Conservation (phyloP, 1,139 yeast genomes). For the Diutina mesorugosa region DNA sequence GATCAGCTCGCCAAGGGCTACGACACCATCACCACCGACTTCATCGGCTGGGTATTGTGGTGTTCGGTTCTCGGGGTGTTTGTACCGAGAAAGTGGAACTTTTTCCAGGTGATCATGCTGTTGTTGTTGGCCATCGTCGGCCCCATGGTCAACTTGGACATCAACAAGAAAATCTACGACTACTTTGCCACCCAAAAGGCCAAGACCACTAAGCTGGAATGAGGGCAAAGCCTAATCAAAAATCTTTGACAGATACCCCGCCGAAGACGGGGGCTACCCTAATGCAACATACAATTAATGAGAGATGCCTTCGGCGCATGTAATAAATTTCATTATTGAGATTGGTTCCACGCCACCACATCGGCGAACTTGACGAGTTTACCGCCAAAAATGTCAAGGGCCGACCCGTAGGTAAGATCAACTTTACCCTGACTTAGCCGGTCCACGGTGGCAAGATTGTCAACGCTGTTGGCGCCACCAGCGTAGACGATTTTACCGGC, state of each 20-base stretch:
- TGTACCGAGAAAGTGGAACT: slow-evolving; percentile 50
- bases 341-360: slow-evolving; percentile 38
- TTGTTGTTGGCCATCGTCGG: slow-evolving; percentile 44
- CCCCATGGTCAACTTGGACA: slow-evolving; percentile 46
- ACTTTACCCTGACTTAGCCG: slow-evolving; percentile 66
- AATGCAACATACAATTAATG: not conserved
- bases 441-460: slow-evolving; percentile 56
- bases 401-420: slow-evolving; percentile 86
- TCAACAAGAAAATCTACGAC: slow-evolving; percentile 9
- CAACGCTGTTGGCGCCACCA: slow-evolving; percentile 79
- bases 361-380: slow-evolving; percentile 60
- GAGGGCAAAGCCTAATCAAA: not conserved
- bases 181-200: not conserved
- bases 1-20: slow-evolving; percentile 49
- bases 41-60: slow-evolving; percentile 73
- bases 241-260: too few species aligned
- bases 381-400: slow-evolving; percentile 93
- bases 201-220: not conserved
- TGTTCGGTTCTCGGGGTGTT: slow-evolving; percentile 51
- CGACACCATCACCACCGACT: slow-evolving; percentile 70
- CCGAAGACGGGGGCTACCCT: too few species aligned
- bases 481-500: slow-evolving; percentile 80
- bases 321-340: not conserved
- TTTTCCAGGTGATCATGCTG: slow-evolving; percentile 37
- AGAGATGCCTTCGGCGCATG: not conserved